A percentile compares a stretch with the other conserved stretches of the same genome.
Conservation (phyloP, 2,329 filamentous ascomycete species). For the Beauveria medogensis region DNA sequence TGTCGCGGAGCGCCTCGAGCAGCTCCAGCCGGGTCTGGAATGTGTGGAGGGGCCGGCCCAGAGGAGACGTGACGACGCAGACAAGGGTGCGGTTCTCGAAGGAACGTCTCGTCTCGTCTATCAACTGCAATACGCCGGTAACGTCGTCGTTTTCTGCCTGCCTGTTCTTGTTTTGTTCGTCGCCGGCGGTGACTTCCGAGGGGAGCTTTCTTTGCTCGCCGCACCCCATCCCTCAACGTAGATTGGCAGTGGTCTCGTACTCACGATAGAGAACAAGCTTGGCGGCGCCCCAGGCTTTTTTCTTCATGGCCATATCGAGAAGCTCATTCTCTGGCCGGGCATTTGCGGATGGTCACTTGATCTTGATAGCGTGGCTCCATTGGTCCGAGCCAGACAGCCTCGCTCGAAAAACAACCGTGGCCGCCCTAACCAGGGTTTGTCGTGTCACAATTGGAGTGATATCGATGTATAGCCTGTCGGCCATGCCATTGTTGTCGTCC, state of each 20-base stretch:
- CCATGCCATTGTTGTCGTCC: neutral
- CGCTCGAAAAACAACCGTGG: neutral
- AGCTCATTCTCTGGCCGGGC: neutral
- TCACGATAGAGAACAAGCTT: neutral
- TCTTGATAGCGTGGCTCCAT: constrained; percentile 2
- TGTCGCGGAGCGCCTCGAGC: constrained; percentile 15
- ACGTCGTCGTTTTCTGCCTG: too few relatives aligned
- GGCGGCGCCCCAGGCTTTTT: neutral
- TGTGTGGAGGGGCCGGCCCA: constrained; percentile 15
- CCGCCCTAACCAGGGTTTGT: neutral
- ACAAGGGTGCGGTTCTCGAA: constrained; percentile 16
- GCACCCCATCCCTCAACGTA: neutral
- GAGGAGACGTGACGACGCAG: constrained; percentile 16
- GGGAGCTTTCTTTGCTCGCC: neutral
- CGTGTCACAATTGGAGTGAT: neutral
- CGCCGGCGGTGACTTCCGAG: neutral
- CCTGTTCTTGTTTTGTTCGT: too few relatives aligned
- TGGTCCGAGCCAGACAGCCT: neutral
- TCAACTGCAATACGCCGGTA: neutral
- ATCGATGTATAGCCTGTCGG: neutral
- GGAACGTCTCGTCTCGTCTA: constrained; percentile 10
- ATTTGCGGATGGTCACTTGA: neutral
- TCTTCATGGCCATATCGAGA: neutral
- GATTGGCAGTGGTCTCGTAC: neutral
- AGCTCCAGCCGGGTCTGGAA: constrained; percentile 14